A percentile compares a stretch with the other conserved stretches of the same genome.
Evolutionary conservation across 768 basidiomycete species (phyloP).

Genomic region (Kwoniella botswanensis): DNA sequence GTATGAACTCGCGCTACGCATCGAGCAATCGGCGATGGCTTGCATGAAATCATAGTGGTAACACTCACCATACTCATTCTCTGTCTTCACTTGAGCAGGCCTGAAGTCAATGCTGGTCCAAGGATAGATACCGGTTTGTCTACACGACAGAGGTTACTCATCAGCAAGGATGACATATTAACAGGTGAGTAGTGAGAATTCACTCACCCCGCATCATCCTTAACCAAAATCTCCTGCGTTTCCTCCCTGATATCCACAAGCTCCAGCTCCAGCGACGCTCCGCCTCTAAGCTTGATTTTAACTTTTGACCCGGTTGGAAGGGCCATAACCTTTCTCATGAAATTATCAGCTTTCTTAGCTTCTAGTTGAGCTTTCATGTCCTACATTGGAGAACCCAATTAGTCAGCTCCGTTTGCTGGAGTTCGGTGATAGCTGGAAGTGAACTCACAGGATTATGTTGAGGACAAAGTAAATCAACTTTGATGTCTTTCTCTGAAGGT

Average conservation of each 20-base stretch:
- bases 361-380: constrained; percentile 75
- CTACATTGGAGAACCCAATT: constrained; percentile 58
- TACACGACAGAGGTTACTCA: neutral
- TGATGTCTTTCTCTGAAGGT: constrained; percentile 69
- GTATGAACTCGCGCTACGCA: constrained; percentile 19
- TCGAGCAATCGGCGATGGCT: neutral
- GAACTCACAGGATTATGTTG: constrained; percentile 85
- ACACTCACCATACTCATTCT: constrained; percentile 52
- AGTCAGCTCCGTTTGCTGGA: neutral
- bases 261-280: constrained; percentile 13
- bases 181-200: no score
- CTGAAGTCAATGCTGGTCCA: constrained; percentile 41
- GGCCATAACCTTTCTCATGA: constrained; percentile 71
- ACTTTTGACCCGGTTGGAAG: constrained; percentile 75
- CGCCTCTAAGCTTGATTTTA: constrained; percentile 69
- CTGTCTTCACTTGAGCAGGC: constrained; percentile 25
- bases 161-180: neutral
- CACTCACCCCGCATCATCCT: constrained; percentile 28
- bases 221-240: constrained; percentile 27
- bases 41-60: neutral
- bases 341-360: constrained; percentile 74
- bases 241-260: neutral
- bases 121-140: constrained; percentile 11
- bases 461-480: constrained; percentile 76
- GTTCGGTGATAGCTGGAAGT: neutral